Evolutionary conservation across 352 stramenopile genomes (phyloP).

Genomic region (Pseudoperonospora humuli): DNA sequence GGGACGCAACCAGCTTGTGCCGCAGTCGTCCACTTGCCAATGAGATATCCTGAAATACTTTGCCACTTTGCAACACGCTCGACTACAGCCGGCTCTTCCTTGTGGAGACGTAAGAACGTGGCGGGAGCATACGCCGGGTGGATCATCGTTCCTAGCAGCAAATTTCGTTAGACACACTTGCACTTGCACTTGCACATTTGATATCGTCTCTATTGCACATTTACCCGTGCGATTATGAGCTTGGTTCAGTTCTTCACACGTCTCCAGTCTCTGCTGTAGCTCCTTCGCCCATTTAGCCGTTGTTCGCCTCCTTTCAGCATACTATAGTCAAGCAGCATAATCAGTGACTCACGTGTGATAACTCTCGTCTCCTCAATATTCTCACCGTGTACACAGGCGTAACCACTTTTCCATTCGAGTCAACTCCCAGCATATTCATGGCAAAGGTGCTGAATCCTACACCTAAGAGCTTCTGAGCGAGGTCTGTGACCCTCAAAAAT

Average conservation of each 20-base stretch:
- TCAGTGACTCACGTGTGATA: no score
- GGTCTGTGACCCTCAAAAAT: conserved; percentile 40
- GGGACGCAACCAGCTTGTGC: conserved; percentile 34
- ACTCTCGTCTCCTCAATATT: neutral
- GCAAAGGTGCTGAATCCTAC: conserved; percentile 91
- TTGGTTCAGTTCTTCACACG: conserved; percentile 37
- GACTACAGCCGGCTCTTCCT: conserved; percentile 34
- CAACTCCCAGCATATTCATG: conserved; percentile 90
- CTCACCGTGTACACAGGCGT: conserved; percentile 75
- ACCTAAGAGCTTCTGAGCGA: conserved; percentile 43
- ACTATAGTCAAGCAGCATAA: conserved; percentile 26
- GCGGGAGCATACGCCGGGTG: conserved; percentile 87
- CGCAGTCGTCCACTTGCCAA: conserved; percentile 79
- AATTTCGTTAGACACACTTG: neutral
- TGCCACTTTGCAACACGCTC: conserved; percentile 76
- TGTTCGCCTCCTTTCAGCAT: conserved; percentile 42
- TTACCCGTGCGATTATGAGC: conserved; percentile 62
- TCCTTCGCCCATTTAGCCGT: conserved; percentile 44
- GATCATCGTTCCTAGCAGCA: conserved; percentile 46
- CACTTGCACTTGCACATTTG: neutral
- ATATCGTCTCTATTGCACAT: neutral
- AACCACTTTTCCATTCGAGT: conserved; percentile 52
- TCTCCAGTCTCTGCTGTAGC: conserved; percentile 34
- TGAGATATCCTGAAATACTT: conserved; percentile 83
- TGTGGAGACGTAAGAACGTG: conserved; percentile 81